Evolutionary conservation across 371 early-diverging fungal species (phyloP).

Genomic region (Lichtheimia ornata): DNA sequence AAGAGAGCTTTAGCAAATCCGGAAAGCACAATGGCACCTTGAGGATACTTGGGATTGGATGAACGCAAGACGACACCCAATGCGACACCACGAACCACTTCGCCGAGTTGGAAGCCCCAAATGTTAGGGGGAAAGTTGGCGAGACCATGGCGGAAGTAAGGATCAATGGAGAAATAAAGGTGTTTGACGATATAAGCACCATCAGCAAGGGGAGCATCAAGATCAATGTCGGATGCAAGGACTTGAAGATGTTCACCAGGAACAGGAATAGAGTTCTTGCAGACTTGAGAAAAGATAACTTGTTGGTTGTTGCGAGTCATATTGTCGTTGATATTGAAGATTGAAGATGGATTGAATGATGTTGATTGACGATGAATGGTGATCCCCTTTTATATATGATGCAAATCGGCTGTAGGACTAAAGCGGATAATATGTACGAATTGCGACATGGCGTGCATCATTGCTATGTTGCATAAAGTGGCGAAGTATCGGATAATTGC

Average conservation of each 20-base stretch:
- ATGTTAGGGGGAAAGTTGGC: conserved; percentile 40
- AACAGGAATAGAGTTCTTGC: conserved; percentile 37
- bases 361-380: too few relatives aligned
- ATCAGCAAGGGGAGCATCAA: conserved; percentile 45
- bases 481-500: too few relatives aligned
- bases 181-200: conserved; percentile 59
- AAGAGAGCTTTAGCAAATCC: conserved; percentile 43
- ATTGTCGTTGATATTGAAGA: neutral
- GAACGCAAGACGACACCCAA: conserved; percentile 63
- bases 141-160: conserved; percentile 59
- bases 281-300: conserved; percentile 34
- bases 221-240: conserved; percentile 36
- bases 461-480: too few relatives aligned
- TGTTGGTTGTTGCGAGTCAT: conserved; percentile 19
- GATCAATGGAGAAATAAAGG: conserved; percentile 40
- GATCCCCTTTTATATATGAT: too few relatives aligned
- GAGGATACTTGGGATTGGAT: conserved; percentile 51
- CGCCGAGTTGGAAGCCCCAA: conserved; percentile 54
- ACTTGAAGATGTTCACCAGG: conserved; percentile 51
- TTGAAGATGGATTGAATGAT: conserved; percentile 4
- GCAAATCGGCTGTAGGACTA: too few relatives aligned
- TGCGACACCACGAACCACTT: conserved; percentile 58
- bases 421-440: too few relatives aligned
- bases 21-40: conserved; percentile 62
- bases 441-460: too few relatives aligned